Base-by-base conservation (phyloP, 2,329 filamentous ascomycete genomes). In the Macrophomina phaseolina region DNA sequence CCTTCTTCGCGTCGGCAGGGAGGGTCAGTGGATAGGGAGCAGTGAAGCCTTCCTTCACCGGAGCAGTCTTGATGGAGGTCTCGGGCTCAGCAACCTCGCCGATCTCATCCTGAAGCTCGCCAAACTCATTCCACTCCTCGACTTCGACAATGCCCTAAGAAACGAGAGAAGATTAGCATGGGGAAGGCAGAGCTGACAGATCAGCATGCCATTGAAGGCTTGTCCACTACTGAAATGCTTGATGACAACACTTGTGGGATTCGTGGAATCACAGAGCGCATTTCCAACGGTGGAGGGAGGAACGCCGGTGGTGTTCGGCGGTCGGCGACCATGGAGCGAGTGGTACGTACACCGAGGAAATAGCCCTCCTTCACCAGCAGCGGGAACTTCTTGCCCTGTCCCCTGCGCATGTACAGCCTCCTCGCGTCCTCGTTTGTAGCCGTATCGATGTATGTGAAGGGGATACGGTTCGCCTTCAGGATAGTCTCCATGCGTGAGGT, bases 51-150 rank as follows among this genome's bases (percentile, higher is more conserved):
- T 53, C 30, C 23, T 67, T 64, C 65, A 77, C 67, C 71, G 76
- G 69, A 71, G 73, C 77, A 73, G 74, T 68, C 78, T 71, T 55
- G 77, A 73, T 65, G 73, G 30, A 67, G 28, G 67, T 55, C 58
- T 52, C 53, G 55, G 36, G 62, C 36, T 45, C 34, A 45, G 70
- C 84, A 83, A 80, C 86, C 83, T 76, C 80, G 51, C 84, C 84
- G 73, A 98, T 88, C 73, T 94, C 91, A 80, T 94, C 88, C 79
- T 93, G 93, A 69, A 99, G 87, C 81, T 98, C 94, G 80, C 93
- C 93, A 80, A 96, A 97, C 79, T 99, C 95, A 82, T 99, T 99
- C 95, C 94, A 98, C 77, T 99, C 95, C 81, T 99, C 95, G 70
- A 98, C 89, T 79, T 98, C 90, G 70, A 94, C 91, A 60, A 97